A percentile compares a stretch with the other conserved stretches of the same genome.
phyloP scores from a whole-genome alignment of 2,329 filamentous ascomycete species.

The Podosphaera fusca region DNA sequence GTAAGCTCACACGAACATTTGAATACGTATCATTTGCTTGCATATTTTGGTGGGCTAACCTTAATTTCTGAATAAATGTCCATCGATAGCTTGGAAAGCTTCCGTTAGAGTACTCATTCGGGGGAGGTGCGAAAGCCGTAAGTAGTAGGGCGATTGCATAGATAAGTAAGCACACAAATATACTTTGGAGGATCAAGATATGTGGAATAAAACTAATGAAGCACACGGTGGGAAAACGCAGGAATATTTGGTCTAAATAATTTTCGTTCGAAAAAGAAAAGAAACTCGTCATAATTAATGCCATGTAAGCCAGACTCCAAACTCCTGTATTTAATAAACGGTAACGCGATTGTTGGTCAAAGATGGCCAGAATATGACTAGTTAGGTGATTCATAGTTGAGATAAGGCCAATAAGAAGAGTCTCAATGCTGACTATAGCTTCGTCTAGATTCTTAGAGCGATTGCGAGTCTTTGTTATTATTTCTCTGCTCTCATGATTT shows the following conservation, averaged over 20 bases:
- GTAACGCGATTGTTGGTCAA: constrained; percentile 55
- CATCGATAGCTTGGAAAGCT: constrained; percentile 11
- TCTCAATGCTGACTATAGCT: constrained; percentile 74
- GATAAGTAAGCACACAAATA: constrained; percentile 50
- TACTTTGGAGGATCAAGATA: constrained; percentile 63
- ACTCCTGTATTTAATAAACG: constrained; percentile 72
- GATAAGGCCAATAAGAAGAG: constrained; percentile 68
- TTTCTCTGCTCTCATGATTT: constrained; percentile 12
- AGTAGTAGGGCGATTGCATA: constrained; percentile 56
- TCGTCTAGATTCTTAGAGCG: constrained; percentile 48
- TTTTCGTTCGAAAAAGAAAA: constrained; percentile 37
- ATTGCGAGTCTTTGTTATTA: constrained; percentile 26
- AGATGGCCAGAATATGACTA: constrained; percentile 60
- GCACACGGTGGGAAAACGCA: constrained; percentile 82
- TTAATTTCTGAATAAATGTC: constrained; percentile 34
- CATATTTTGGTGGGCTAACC: constrained; percentile 62
- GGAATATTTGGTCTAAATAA: constrained; percentile 36
- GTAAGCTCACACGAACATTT: constrained; percentile 55
- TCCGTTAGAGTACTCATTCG: constrained; percentile 9
- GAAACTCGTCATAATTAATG: constrained; percentile 58
- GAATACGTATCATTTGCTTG: constrained; percentile 76
- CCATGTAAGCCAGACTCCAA: constrained; percentile 82
- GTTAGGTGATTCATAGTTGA: constrained; percentile 73
- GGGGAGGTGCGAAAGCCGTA: constrained; percentile 36
- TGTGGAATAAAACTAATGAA: constrained; percentile 91